Conservation (phyloP, 805 yeast species). For the Jamesozyma jinghongensis region DNA sequence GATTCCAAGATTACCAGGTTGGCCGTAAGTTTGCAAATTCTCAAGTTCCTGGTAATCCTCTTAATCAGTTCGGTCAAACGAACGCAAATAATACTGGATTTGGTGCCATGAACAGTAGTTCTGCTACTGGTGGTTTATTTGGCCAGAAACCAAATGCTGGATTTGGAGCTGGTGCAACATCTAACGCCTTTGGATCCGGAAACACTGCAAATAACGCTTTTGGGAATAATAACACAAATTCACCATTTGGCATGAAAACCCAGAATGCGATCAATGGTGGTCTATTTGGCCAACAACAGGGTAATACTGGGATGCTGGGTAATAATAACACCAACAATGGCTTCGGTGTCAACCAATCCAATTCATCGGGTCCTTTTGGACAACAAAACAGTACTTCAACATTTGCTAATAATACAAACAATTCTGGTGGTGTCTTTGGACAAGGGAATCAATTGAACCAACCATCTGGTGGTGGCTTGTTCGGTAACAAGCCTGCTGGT, state of each 20-base stretch:
- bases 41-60: neutral
- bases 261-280: constrained; percentile 26
- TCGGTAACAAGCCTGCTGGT: constrained; percentile 28
- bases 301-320: constrained; percentile 28
- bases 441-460: constrained; percentile 21
- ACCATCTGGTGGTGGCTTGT: constrained; percentile 23
- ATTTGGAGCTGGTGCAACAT: constrained; percentile 23
- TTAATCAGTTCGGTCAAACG: neutral
- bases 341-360: neutral
- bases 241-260: constrained; percentile 32
- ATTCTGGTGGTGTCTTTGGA: constrained; percentile 14
- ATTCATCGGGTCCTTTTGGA: neutral
- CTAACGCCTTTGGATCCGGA: neutral
- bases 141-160: constrained; percentile 16
- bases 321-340: constrained; percentile 1
- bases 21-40: constrained; percentile 27
- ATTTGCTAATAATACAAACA: constrained; percentile 17
- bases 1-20: constrained; percentile 81
- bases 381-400: constrained; percentile 2
- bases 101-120: constrained; percentile 15
- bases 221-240: constrained; percentile 5
- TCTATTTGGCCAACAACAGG: constrained; percentile 25
- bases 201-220: constrained; percentile 5
- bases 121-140: constrained; percentile 20
- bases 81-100: constrained; percentile 2